Base-by-base conservation (phyloP, 2,329 filamentous ascomycete species). In the Neonectria magnoliae region DNA sequence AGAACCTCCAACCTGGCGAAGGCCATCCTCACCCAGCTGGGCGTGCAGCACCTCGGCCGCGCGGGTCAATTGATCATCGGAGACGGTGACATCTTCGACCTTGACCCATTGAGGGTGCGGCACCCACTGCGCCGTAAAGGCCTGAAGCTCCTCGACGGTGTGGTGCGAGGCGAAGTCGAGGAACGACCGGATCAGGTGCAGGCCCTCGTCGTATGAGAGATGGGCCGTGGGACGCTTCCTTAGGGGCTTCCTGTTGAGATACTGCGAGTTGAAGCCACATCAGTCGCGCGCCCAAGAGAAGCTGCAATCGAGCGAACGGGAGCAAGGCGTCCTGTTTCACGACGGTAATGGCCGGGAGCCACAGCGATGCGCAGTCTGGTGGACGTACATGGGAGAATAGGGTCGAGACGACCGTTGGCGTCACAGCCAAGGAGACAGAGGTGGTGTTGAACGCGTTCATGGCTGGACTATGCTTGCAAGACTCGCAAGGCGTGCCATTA, bases 121-220 rank as follows among this genome's bases (percentile, higher is more conserved):
- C 2, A 98, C 94, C 90, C 93, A 94, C 83, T 98, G 95, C 14
- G 88, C 84, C 0, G 95, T 98, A 77, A 98, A 98, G 4, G 90
- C 89, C 76, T 99, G 96, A 31, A 98, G 81, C 68, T 98, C 94
- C 79, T 99, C 96, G 72, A 99, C 91, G 0, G 93, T 94, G 77
- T 98, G 93, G 67, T 93, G 90, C 1, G 95, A 94, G 4, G 94
- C 91, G 78, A 94, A 96, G 45, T 87, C 80, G 38, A 99, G 87
- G 78, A 99, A 98, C 38, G 91, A 88, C 54, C 94, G 92, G 72
- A 98, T 91, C 55, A 99, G 85, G 68, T 93, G 89, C 14, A 99
- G 86, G 41, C 94, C 95, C 81, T 98, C 93, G 76, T 98, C 93
- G 81, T 99, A 99, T 57, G 94, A 94, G 60, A 99, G 89, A 77